Evolutionary conservation across 2,329 filamentous ascomycete species (phyloP).

Genomic region (Clonostachys sp.): DNA sequence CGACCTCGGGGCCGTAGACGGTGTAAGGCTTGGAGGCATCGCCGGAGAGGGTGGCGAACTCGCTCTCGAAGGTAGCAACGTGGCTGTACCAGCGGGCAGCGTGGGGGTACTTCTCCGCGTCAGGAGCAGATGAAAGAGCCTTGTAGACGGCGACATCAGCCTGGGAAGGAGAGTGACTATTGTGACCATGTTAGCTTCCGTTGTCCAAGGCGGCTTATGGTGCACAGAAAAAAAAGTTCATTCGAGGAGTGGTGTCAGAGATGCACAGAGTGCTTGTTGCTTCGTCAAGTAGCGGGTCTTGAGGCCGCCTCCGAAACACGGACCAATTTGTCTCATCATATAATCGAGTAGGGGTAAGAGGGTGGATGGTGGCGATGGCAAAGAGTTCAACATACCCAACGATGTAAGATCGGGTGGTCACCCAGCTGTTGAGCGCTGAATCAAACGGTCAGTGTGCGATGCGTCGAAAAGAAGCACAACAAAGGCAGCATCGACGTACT

Average conservation of each 20-base stretch:
- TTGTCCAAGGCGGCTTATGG: neutral
- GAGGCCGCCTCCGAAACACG: conserved; percentile 91
- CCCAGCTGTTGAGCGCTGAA: conserved; percentile 67
- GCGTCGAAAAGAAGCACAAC: conserved; percentile 13
- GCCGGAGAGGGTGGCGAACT: conserved; percentile 87
- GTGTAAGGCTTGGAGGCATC: conserved; percentile 87
- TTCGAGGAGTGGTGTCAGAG: conserved; percentile 50
- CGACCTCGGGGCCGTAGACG: conserved; percentile 82
- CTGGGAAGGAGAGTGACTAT: conserved; percentile 68
- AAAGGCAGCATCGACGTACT: conserved; percentile 23
- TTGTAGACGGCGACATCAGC: conserved; percentile 97
- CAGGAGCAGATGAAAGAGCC: conserved; percentile 71
- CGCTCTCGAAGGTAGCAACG: conserved; percentile 86
- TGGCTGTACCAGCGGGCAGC: conserved; percentile 99
- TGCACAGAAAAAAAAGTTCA: conserved; percentile 8
- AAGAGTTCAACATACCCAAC: conserved; percentile 61
- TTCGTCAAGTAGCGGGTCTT: conserved; percentile 86
- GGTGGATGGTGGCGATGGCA: neutral
- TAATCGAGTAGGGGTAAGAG: neutral
- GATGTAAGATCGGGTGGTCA: conserved; percentile 75
- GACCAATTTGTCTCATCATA: conserved; percentile 85
- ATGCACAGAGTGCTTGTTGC: conserved; percentile 53
- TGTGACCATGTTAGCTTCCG: conserved; percentile 4
- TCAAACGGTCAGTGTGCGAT: conserved; percentile 24
- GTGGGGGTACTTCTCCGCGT: conserved; percentile 84